These are phyloP conservation scores for Chytriomyces confervae DNA, from an alignment of 192 early-diverging fungal species.

Conservation along the genomic window DNA sequence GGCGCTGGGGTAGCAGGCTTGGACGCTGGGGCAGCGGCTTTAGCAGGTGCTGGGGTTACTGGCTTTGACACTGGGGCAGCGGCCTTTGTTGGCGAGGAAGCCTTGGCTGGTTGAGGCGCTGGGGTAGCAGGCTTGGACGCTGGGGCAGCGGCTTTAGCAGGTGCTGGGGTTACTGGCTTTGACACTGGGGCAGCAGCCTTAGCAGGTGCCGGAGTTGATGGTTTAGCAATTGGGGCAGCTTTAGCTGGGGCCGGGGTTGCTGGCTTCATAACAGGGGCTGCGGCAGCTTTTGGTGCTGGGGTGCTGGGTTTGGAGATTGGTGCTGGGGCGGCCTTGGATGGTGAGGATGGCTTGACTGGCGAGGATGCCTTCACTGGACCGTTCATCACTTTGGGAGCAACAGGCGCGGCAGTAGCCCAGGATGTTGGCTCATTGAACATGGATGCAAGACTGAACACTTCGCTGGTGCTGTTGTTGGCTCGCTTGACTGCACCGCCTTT, in stretches of 20 bases:
- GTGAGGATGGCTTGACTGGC: background rate
- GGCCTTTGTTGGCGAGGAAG: conserved; percentile 18
- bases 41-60: background rate
- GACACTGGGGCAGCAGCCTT: background rate
- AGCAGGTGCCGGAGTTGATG: background rate
- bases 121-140: conserved; percentile 14
- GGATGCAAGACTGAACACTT: conserved; percentile 27
- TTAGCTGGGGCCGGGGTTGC: background rate
- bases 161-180: background rate
- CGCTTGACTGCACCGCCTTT: background rate
- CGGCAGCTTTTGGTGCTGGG: background rate
- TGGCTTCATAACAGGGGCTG: background rate
- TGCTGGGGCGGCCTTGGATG: background rate
- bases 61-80: conserved; percentile 14
- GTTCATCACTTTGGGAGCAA: conserved; percentile 6
- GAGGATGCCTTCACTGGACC: background rate
- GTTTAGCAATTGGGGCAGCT: background rate
- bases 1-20: conserved; percentile 1
- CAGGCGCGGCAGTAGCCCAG: conserved; percentile 16
- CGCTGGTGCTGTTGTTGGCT: conserved; percentile 9
- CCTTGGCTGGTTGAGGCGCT: conserved; percentile 4
- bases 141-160: conserved; percentile 15
- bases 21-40: background rate
- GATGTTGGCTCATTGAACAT: conserved; percentile 23
- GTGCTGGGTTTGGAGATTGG: background rate